Percentiles rank a stretch among this genome's conserved stretches.
These are phyloP conservation scores for Phytophthora capsici DNA, from an alignment of 352 stramenopile species.

Conservation along the genomic window DNA sequence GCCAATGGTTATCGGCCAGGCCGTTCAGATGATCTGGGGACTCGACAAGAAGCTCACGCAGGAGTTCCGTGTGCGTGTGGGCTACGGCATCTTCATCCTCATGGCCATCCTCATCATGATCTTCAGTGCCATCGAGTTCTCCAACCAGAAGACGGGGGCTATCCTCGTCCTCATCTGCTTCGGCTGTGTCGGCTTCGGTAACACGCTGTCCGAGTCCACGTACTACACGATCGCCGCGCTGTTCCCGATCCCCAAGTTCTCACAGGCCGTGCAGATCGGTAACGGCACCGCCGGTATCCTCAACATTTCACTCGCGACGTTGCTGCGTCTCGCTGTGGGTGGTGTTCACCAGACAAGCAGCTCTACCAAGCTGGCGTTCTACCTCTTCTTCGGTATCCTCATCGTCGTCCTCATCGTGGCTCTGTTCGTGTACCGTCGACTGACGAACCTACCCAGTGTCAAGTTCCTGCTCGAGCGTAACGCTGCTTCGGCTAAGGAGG, in stretches of 20 bases:
- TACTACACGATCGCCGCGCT: slow-evolving; percentile 70
- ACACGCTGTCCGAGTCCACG: slow-evolving; percentile 63
- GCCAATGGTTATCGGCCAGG: slow-evolving; percentile 64
- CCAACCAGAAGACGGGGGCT: slow-evolving; percentile 51
- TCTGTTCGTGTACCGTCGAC: slow-evolving; percentile 49
- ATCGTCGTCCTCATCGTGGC: slow-evolving; percentile 56
- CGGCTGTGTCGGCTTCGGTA: slow-evolving; percentile 50
- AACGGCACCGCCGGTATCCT: slow-evolving; percentile 57
- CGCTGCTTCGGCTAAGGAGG: slow-evolving; percentile 21
- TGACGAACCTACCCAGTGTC: slow-evolving; percentile 48
- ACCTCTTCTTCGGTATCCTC: slow-evolving; percentile 68
- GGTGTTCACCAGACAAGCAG: slow-evolving; percentile 47
- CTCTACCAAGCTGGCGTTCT: slow-evolving; percentile 50
- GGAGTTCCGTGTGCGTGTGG: slow-evolving; percentile 47
- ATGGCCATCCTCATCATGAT: slow-evolving; percentile 70
- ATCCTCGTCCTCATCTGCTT: slow-evolving; percentile 68
- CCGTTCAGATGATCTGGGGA: slow-evolving; percentile 58
- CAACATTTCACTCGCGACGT: slow-evolving; percentile 62
- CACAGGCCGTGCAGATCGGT: slow-evolving; percentile 71
- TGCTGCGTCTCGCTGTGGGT: slow-evolving; percentile 60
- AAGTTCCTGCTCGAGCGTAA: slow-evolving; percentile 67
- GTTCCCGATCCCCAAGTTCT: slow-evolving; percentile 73
- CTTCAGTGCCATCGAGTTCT: slow-evolving; percentile 60
- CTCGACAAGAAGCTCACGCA: slow-evolving; percentile 65
- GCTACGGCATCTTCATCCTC: slow-evolving; percentile 63